Evolutionary conservation across 495 filamentous ascomycete genomes (phyloP).

Genomic region (Cercophora samala): DNA sequence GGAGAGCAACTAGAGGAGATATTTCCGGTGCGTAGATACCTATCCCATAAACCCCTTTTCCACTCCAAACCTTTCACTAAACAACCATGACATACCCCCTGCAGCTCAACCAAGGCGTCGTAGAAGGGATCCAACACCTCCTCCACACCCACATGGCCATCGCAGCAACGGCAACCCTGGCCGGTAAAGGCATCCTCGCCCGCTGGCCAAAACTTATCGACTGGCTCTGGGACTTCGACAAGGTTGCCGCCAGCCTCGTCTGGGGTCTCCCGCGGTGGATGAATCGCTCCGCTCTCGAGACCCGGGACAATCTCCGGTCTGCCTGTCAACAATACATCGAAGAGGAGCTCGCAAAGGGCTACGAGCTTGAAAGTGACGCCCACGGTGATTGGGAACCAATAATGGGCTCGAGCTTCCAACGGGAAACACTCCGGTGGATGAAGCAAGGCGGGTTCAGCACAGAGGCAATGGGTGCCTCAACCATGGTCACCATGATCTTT

Average conservation of each 20-base stretch:
- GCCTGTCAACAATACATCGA: slow-evolving; percentile 9
- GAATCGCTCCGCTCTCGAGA: slow-evolving; percentile 51
- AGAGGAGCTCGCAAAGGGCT: slow-evolving; percentile 7
- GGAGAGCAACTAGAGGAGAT: slow-evolving; percentile 7
- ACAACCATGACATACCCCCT: too few species aligned
- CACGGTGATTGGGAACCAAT: slow-evolving; percentile 30
- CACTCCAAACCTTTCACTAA: too few species aligned
- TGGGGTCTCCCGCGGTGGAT: slow-evolving; percentile 46
- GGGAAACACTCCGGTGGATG: slow-evolving; percentile 25
- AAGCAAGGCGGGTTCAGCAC: slow-evolving; percentile 20
- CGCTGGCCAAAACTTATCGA: slow-evolving; percentile 22
- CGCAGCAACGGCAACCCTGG: slow-evolving; percentile 19
- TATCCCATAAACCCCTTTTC: too few species aligned
- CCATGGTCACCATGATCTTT: slow-evolving; percentile 12
- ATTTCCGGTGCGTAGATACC: not conserved
- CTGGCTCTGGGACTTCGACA: slow-evolving; percentile 27
- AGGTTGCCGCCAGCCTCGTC: slow-evolving; percentile 10
- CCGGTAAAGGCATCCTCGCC: slow-evolving; percentile 23
- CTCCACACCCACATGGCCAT: slow-evolving; percentile 22
- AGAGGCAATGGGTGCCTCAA: slow-evolving; percentile 8
- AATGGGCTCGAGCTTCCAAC: slow-evolving; percentile 27
- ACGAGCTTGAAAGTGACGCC: slow-evolving; percentile 21
- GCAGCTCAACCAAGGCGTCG: slow-evolving; percentile 15
- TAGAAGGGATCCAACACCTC: slow-evolving; percentile 17
- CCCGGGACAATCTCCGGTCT: slow-evolving; percentile 15